phyloP scores from a whole-genome alignment of 1,284 basidiomycete species.

The Melanopsichium pennsylvanicum region DNA sequence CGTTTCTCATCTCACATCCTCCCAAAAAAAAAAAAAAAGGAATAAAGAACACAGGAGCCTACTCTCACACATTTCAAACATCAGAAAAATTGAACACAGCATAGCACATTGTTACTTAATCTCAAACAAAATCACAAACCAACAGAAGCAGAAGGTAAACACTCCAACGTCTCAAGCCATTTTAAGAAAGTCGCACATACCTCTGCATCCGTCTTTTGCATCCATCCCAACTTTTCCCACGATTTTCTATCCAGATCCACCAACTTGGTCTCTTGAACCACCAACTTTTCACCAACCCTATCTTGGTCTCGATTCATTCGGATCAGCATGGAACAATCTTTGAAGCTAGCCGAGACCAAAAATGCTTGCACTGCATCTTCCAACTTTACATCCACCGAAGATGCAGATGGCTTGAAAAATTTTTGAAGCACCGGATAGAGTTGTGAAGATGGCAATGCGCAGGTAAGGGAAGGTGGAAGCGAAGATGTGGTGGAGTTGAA shows the following conservation, averaged over 20 bases:
- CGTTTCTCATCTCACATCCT: too few species aligned
- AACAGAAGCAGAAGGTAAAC: neutral
- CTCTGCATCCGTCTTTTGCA: conserved; percentile 75
- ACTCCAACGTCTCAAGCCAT: conserved; percentile 12
- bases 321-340: conserved; percentile 90
- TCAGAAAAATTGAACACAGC: too few species aligned
- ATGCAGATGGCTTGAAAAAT: conserved; percentile 1
- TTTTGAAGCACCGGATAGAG: too few species aligned
- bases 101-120: too few species aligned
- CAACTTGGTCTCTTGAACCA: conserved; percentile 14
- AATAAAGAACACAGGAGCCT: neutral
- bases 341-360: conserved; percentile 89
- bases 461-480: too few species aligned
- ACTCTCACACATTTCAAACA: neutral
- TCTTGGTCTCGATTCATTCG: conserved; percentile 55
- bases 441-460: too few species aligned
- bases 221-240: conserved; percentile 74
- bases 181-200: conserved; percentile 21
- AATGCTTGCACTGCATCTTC: conserved; percentile 67
- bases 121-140: neutral
- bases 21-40: too few species aligned
- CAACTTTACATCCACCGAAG: neutral
- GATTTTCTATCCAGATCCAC: conserved; percentile 87
- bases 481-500: conserved; percentile 5
- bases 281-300: neutral